These are phyloP conservation scores for Ceratobasidium sp. DNA, from an alignment of 1,284 basidiomycete species.

Conservation along the genomic window DNA sequence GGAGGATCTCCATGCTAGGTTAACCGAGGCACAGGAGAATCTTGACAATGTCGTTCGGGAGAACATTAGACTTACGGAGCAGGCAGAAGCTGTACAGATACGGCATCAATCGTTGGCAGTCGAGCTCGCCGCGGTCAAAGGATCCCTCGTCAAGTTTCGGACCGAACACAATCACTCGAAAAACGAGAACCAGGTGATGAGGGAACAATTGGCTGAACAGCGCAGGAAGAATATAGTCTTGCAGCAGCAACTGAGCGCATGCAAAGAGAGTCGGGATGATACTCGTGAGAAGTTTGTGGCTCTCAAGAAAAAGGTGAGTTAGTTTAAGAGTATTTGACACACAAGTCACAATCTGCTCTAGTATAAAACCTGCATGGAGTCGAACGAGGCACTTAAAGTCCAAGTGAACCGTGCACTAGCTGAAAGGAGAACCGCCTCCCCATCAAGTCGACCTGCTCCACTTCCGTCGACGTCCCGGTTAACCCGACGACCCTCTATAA, in stretches of 20 bases:
- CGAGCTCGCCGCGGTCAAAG: no score
- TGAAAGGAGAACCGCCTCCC: background rate
- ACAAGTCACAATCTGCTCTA: background rate
- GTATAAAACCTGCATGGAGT: background rate
- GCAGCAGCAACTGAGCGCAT: constrained; percentile 4
- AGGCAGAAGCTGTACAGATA: no score
- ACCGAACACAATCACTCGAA: no score
- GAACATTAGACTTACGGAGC: background rate
- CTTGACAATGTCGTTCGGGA: background rate
- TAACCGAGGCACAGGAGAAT: background rate
- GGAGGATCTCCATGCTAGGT: constrained; percentile 5
- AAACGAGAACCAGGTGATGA: background rate
- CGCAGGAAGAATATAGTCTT: background rate
- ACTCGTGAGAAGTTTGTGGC: constrained; percentile 7
- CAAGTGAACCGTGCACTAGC: constrained; percentile 10
- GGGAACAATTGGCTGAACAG: constrained; percentile 18
- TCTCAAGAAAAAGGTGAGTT: constrained; percentile 27
- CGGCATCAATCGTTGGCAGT: no score
- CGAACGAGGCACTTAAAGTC: constrained; percentile 14
- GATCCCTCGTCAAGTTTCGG: no score
- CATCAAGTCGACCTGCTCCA: background rate
- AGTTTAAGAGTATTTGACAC: background rate
- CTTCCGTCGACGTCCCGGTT: constrained; percentile 6
- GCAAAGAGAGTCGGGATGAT: constrained; percentile 8
- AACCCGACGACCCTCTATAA: constrained; percentile 1